These are phyloP conservation scores for Williopsis jadinii DNA, from an alignment of 1,139 yeast genomes.

Conservation along the genomic window DNA sequence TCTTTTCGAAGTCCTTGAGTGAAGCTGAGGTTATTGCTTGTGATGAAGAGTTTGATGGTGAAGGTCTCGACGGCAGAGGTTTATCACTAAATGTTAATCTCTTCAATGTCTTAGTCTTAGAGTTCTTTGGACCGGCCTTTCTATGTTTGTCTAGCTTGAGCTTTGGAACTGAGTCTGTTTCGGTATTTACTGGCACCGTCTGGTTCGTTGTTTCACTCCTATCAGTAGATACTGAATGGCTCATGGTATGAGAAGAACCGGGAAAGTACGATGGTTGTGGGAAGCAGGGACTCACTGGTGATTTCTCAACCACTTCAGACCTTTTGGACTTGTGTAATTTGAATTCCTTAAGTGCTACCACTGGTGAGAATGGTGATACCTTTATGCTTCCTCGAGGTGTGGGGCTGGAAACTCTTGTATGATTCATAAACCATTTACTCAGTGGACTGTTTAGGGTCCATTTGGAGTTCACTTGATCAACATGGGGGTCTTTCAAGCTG, in stretches of 20 bases:
- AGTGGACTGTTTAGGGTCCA: constrained; percentile 21
- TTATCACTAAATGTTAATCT: constrained; percentile 1
- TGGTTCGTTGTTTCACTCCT: constrained; percentile 9
- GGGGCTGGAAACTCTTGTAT: constrained; percentile 6
- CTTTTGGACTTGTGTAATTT: constrained; percentile 12
- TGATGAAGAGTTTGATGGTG: background rate
- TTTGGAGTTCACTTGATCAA: constrained; percentile 10
- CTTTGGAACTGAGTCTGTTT: constrained; percentile 14
- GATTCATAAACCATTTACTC: constrained; percentile 21
- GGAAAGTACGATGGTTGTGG: constrained; percentile 18
- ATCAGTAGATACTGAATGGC: constrained; percentile 3
- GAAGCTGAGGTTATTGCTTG: background rate
- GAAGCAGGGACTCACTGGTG: constrained; percentile 19
- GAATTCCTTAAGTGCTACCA: constrained; percentile 19
- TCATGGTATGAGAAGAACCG: constrained; percentile 3
- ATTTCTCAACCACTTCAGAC: constrained; percentile 11
- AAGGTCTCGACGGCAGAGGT: constrained; percentile 10
- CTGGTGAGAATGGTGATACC: constrained; percentile 17
- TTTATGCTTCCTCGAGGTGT: constrained; percentile 15
- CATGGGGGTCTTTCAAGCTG: constrained; percentile 15
- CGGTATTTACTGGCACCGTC: constrained; percentile 3
- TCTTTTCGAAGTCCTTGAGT: constrained; percentile 16
- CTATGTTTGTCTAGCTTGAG: constrained; percentile 4
- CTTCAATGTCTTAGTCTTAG: background rate
- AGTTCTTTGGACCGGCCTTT: background rate